These are phyloP conservation scores for Jackrogersella multiformis DNA, from an alignment of 495 filamentous ascomycete species.

Conservation along the genomic window DNA sequence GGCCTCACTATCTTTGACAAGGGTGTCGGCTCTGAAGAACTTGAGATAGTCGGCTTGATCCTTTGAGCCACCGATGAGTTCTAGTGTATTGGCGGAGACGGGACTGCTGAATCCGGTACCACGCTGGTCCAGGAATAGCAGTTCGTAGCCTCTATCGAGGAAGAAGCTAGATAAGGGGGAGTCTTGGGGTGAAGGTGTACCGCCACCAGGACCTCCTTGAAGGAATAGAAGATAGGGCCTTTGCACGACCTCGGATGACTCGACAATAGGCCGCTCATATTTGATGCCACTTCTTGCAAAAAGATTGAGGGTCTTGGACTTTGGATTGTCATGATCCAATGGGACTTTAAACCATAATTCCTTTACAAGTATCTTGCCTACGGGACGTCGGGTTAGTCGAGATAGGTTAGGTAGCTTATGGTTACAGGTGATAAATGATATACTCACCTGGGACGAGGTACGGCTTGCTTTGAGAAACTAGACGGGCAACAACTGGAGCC, in stretches of 20 bases:
- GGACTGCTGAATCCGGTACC: slow-evolving; percentile 87
- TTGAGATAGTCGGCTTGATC: slow-evolving; percentile 83
- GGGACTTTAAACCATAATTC: slow-evolving; percentile 90
- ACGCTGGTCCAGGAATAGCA: slow-evolving; percentile 87
- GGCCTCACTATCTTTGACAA: slow-evolving; percentile 88
- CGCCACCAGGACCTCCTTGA: slow-evolving; percentile 82
- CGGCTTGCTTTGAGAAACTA: slow-evolving; percentile 43
- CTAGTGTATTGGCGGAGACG: slow-evolving; percentile 74
- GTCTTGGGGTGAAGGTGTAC: slow-evolving; percentile 76
- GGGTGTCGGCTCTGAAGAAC: slow-evolving; percentile 87
- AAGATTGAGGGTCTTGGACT: slow-evolving; percentile 68
- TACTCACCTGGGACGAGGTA: slow-evolving; percentile 48
- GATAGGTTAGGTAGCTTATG: not conserved
- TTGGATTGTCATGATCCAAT: slow-evolving; percentile 73
- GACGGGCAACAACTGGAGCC: slow-evolving; percentile 41
- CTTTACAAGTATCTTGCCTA: slow-evolving; percentile 77
- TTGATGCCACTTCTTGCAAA: slow-evolving; percentile 79
- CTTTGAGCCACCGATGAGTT: slow-evolving; percentile 66
- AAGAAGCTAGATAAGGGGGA: slow-evolving; percentile 71
- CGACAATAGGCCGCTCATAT: slow-evolving; percentile 67
- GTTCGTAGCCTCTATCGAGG: slow-evolving; percentile 82
- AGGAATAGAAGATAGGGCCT: slow-evolving; percentile 68
- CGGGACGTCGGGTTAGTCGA: slow-evolving; percentile 8
- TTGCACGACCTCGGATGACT: slow-evolving; percentile 54
- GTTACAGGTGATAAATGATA: not conserved